These are phyloP conservation scores for Cicer yamashitae DNA, from an alignment of 306 rosid species.

Conservation along the genomic window DNA sequence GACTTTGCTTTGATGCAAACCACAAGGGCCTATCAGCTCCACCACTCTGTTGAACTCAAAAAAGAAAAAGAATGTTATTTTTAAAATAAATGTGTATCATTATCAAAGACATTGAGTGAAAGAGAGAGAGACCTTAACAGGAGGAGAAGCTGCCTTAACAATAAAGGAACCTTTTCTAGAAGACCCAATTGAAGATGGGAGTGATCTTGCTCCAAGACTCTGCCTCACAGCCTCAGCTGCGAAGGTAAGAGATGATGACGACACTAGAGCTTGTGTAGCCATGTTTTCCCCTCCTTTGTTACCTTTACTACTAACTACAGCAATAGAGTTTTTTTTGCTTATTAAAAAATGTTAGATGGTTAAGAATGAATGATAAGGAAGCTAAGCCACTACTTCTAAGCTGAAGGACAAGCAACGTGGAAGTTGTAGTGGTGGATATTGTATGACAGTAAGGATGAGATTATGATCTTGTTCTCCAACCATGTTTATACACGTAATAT, in stretches of 20 bases:
- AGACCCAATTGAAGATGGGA: slow-evolving; percentile 53
- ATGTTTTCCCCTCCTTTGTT: slow-evolving; percentile 37
- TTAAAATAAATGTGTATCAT: neutral
- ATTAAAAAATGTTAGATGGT: slow-evolving; percentile 22
- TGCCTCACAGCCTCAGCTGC: slow-evolving; percentile 70
- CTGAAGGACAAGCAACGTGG: slow-evolving; percentile 17
- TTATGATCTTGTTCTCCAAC: slow-evolving; percentile 75
- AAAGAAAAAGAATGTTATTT: slow-evolving; percentile 14
- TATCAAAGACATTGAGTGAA: neutral
- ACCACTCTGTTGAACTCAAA: slow-evolving; percentile 79
- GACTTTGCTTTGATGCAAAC: slow-evolving; percentile 99
- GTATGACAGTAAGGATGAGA: slow-evolving; percentile 58
- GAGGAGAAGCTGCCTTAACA: slow-evolving; percentile 83
- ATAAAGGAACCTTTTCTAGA: slow-evolving; percentile 68
- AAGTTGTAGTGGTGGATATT: slow-evolving; percentile 64
- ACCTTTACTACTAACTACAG: neutral
- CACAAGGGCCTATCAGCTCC: slow-evolving; percentile 82
- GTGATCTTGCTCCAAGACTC: slow-evolving; percentile 60
- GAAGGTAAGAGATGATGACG: slow-evolving; percentile 82
- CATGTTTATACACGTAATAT: slow-evolving; percentile 55
- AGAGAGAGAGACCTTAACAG: slow-evolving; percentile 71
- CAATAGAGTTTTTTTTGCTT: slow-evolving; percentile 14
- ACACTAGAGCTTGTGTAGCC: slow-evolving; percentile 88
- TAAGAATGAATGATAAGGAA: slow-evolving; percentile 39
- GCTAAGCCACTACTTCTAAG: slow-evolving; percentile 51